Evolutionary conservation across 345 rosid species (phyloP).

Genomic region (Moricandia arvensis): DNA sequence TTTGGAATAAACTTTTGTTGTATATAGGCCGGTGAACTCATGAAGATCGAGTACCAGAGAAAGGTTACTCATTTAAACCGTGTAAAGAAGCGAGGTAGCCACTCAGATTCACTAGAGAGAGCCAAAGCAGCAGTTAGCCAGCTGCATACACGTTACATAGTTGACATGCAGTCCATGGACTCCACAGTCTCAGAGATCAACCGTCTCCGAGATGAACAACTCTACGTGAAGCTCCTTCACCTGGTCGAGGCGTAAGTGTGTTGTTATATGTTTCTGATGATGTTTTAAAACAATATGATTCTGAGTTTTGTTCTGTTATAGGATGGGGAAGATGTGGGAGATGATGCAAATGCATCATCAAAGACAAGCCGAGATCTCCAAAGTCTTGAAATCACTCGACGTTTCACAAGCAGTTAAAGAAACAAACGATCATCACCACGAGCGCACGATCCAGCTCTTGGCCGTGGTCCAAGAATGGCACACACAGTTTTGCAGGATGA

Average conservation of each 20-base stretch:
- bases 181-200: constrained; percentile 93
- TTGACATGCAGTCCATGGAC: constrained; percentile 99
- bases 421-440: constrained; percentile 72
- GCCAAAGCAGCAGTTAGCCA: constrained; percentile 87
- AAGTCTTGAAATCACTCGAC: constrained; percentile 45
- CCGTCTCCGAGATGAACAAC: constrained; percentile 82
- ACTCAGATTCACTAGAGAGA: constrained; percentile 80
- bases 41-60: constrained; percentile 88
- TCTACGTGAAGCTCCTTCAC: constrained; percentile 75
- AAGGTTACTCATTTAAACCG: constrained; percentile 68
- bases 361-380: constrained; percentile 49
- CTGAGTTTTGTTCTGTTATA: constrained; percentile 34
- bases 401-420: constrained; percentile 55
- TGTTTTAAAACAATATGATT: neutral
- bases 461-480: constrained; percentile 82
- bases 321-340: constrained; percentile 93
- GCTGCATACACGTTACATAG: constrained; percentile 93
- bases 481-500: constrained; percentile 58
- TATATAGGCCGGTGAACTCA: constrained; percentile 81
- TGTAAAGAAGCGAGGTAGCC: constrained; percentile 70
- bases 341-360: constrained; percentile 67
- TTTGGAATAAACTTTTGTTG: constrained; percentile 27
- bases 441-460: constrained; percentile 66
- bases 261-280: neutral
- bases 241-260: constrained; percentile 80